phyloP scores from a whole-genome alignment of 1,139 yeast species.

The Taphrina wiesneri region DNA sequence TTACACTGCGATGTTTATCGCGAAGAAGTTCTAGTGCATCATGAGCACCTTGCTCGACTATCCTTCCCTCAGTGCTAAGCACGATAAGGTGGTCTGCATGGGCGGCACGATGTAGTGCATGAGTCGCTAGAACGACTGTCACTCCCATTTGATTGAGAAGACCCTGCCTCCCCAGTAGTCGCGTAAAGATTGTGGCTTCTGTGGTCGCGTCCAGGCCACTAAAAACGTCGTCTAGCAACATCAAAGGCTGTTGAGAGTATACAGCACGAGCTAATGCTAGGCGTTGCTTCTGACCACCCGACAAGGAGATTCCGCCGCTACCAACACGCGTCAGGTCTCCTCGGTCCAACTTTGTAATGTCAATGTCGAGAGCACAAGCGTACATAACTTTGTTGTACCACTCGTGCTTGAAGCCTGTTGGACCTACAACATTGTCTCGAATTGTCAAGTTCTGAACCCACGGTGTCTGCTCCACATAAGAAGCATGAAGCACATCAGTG shows the following conservation, averaged over 20 bases:
- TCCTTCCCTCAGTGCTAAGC: slow-evolving; percentile 48
- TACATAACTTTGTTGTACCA: slow-evolving; percentile 74
- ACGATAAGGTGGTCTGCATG: slow-evolving; percentile 52
- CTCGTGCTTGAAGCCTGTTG: slow-evolving; percentile 75
- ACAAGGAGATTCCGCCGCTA: slow-evolving; percentile 67
- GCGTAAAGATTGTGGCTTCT: slow-evolving; percentile 66
- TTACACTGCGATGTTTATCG: slow-evolving; percentile 42
- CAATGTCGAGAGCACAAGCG: slow-evolving; percentile 87
- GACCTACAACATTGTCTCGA: slow-evolving; percentile 83
- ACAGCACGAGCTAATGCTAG: slow-evolving; percentile 74
- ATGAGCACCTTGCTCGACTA: slow-evolving; percentile 48
- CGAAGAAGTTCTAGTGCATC: slow-evolving; percentile 46
- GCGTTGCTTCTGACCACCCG: slow-evolving; percentile 82
- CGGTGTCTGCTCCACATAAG: slow-evolving; percentile 53
- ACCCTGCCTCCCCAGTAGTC: slow-evolving; percentile 64
- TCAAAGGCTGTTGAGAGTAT: slow-evolving; percentile 59
- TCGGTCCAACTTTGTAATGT: slow-evolving; percentile 68
- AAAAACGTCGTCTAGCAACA: slow-evolving; percentile 77
- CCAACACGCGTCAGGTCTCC: slow-evolving; percentile 86
- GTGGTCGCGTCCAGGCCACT: slow-evolving; percentile 71
- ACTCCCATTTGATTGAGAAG: slow-evolving; percentile 69
- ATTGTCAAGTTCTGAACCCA: slow-evolving; percentile 93
- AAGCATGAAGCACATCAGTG: slow-evolving; percentile 49
- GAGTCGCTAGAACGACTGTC: slow-evolving; percentile 55
- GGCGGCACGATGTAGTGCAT: slow-evolving; percentile 64